Evolutionary conservation across 768 basidiomycete species (phyloP), one percentile per base, ranked within the genome.

Genomic region (Lactifluus subvellereus): DNA sequence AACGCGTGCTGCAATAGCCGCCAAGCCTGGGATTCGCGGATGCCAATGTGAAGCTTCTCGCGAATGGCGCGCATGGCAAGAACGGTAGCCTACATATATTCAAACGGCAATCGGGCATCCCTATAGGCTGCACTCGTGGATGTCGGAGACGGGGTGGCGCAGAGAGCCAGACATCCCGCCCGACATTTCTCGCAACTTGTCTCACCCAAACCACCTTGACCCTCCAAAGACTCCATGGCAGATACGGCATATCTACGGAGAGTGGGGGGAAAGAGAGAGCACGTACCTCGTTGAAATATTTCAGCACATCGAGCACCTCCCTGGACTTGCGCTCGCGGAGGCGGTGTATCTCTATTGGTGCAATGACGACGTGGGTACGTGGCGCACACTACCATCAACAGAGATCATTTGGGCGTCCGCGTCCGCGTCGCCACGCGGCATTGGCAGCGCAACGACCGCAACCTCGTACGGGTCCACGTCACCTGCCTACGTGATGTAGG

Each of bases 241-340:
- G 54, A 18, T 43, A 56, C 18, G 10, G 47, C 13, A 37, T 45
- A 10, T 18, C 45, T 7, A 32, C 32, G 42, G 32, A 45, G 27
- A 56, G 27, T 27, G 20, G n/a, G n/a, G 60, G 40, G 47, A 16
- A n/a, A 27, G 18, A 20, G 42, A 42, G 47, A 18, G 57, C 14
- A 32, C 3, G 22, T 53, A 92, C 90, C 80, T 93, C 88, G 70
- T 92, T 93, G 1, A 78, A 89, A 69, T 89, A 94, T 67, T 79
- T 83, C 69, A 96, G 71, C 54, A 94, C 78, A 5, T 80, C 80
- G 13, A 92, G 75, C 69, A 94, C 92, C 51, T 84, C 77, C 9
- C 70, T 66, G 13, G 87, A 89, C 72, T 94, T 94, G 64, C 86
- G 80, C 72, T 94, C 88, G 27, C 91, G 78, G 27, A 94, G 71